Evolutionary conservation across 768 basidiomycete genomes (phyloP), one percentile per base, ranked within the genome.

Genomic region (Psilocybe azurescens): DNA sequence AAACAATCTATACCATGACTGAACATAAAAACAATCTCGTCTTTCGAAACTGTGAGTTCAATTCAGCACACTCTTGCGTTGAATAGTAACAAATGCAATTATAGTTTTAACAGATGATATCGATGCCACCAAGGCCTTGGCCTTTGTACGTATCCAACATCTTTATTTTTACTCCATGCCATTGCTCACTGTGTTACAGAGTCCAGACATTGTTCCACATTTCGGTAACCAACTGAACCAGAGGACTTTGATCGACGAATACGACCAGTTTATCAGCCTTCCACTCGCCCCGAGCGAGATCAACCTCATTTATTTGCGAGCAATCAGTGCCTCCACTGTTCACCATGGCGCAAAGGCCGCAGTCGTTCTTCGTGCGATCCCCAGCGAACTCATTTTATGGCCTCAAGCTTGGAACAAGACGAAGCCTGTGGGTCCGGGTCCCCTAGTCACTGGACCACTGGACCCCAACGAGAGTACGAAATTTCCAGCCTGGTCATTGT

Each of bases 381-480:
- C 51, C 29, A 52, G 51, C 32, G 51, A 52, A 13, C 51, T 52
- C 51, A 52, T 52, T 13, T 16, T 52, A 9, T 52, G 51, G 51
- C 51, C 51, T 30, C 51, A 52, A 30, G 51, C n/a, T 52, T 52
- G 51, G 51, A 52, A 52, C 30, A 30, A 28, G 7, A 13, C n/a
- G 5, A 33, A 32, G 30, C 51, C 51, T 28, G 5, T 16, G 6
- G 51, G 51, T 0, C 51, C 51, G 32, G 51, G 51, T 4, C 51
- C 51, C 10, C 14, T 52, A 14, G 51, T 52, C 24, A 11, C 3
- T 52, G 11, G 14, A 52, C 32, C 14, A 10, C 6, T 32, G 7
- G 13, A 52, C 51, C 51, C 51, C 9, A 52, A 52, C 30, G 3
- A 14, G 32, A 28, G 51, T 52, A 9, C 24, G 51, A 29, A 13